These are phyloP conservation scores for Podila verticillata DNA, from an alignment of 192 early-diverging fungal species.

Conservation along the genomic window DNA sequence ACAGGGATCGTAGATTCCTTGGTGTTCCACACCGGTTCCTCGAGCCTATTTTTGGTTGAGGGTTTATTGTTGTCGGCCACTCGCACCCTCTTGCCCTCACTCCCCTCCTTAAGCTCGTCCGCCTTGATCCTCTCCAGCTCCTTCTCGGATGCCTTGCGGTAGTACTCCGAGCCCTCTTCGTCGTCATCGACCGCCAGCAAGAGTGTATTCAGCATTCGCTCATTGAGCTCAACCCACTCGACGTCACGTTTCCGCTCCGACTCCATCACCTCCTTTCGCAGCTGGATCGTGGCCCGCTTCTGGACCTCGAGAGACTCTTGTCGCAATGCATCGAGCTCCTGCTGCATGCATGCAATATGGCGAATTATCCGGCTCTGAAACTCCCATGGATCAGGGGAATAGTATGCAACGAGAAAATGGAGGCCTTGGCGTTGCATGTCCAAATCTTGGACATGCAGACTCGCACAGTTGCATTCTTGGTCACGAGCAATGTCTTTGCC, in stretches of 20 bases:
- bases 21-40: background rate
- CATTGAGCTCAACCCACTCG: conserved; percentile 14
- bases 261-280: conserved; percentile 16
- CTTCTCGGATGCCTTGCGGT: background rate
- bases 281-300: conserved; percentile 11
- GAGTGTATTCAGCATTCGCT: background rate
- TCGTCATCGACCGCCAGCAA: background rate
- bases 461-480: conserved; percentile 10
- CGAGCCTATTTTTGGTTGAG: background rate
- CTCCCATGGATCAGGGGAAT: conserved; percentile 29
- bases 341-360: conserved; percentile 20
- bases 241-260: conserved; percentile 11
- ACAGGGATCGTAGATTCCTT: background rate
- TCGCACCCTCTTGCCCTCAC: background rate
- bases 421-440: background rate
- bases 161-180: background rate
- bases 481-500: too few relatives aligned
- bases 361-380: conserved; percentile 18
- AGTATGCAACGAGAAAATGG: conserved; percentile 4
- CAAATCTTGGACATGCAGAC: too few relatives aligned
- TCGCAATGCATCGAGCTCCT: conserved; percentile 5
- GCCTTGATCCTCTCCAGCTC: background rate
- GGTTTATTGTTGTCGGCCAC: background rate
- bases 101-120: background rate
- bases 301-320: conserved; percentile 23